Evolutionary conservation across 257 asterid genomes (phyloP).

Genomic region (Nicotiana noctiflora): DNA sequence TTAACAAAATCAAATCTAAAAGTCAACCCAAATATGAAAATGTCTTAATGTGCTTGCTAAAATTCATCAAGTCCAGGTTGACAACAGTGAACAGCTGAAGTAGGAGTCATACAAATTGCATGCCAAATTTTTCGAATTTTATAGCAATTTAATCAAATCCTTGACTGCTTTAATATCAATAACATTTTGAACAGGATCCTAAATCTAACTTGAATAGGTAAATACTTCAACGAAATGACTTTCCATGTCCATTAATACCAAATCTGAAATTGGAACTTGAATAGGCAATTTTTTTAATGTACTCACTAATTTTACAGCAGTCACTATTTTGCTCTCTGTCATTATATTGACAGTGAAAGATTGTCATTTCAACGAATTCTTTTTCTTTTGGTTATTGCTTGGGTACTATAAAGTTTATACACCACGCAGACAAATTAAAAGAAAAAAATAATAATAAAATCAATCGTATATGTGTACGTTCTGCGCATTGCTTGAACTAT

Average conservation of each 20-base stretch:
- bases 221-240: neutral
- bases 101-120: neutral
- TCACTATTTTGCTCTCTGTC: neutral
- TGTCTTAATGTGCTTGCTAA: neutral
- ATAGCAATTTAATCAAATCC: neutral
- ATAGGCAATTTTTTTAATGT: no score
- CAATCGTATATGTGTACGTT: neutral
- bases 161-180: neutral
- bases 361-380: neutral
- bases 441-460: neutral
- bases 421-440: neutral
- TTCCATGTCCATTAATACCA: neutral
- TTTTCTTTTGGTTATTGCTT: no score
- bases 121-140: neutral
- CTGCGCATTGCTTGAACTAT: neutral
- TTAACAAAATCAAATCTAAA: neutral
- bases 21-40: neutral
- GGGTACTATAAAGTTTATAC: neutral
- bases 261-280: neutral
- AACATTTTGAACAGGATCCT: neutral
- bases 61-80: neutral
- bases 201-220: neutral
- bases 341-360: neutral
- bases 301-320: neutral
- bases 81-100: neutral